Conservation (phyloP, 2,329 filamentous ascomycete genomes). For the Stachybotrys elegans region DNA sequence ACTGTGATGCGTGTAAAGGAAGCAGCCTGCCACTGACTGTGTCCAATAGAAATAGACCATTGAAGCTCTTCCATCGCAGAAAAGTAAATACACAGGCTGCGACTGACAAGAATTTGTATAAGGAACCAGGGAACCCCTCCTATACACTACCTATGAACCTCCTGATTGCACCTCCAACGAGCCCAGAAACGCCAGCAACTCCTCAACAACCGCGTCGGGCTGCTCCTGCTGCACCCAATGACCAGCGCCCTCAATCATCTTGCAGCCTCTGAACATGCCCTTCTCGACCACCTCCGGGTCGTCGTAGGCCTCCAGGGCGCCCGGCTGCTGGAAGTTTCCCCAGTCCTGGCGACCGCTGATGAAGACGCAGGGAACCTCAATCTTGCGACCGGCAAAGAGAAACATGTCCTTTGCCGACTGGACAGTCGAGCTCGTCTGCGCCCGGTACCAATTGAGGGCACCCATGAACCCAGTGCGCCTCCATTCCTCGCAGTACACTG, state of each 20-base stretch:
- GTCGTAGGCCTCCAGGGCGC: slow-evolving; percentile 44
- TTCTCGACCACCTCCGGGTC: slow-evolving; percentile 32
- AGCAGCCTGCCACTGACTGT: too few species aligned
- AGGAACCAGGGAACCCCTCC: too few species aligned
- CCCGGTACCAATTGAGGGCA: slow-evolving; percentile 63
- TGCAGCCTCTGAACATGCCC: slow-evolving; percentile 46
- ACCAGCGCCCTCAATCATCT: slow-evolving; percentile 54
- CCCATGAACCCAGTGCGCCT: slow-evolving; percentile 59
- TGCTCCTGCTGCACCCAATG: slow-evolving; percentile 69
- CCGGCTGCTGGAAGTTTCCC: slow-evolving; percentile 64
- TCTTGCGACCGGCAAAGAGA: slow-evolving; percentile 10
- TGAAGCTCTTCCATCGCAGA: too few species aligned
- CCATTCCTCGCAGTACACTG: slow-evolving; percentile 58
- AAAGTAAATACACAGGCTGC: too few species aligned
- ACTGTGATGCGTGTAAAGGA: too few species aligned
- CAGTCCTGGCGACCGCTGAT: slow-evolving; percentile 60
- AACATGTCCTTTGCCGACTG: slow-evolving; percentile 15
- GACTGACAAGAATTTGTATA: too few species aligned
- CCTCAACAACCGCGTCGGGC: slow-evolving; percentile 30
- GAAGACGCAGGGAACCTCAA: slow-evolving; percentile 57
- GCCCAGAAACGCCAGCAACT: neutral
- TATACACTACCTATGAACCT: too few species aligned
- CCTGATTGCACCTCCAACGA: too few species aligned
- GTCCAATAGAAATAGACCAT: too few species aligned
- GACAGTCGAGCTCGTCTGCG: slow-evolving; percentile 39